Conservation (phyloP, 805 yeast genomes). For the Candida ficus region DNA sequence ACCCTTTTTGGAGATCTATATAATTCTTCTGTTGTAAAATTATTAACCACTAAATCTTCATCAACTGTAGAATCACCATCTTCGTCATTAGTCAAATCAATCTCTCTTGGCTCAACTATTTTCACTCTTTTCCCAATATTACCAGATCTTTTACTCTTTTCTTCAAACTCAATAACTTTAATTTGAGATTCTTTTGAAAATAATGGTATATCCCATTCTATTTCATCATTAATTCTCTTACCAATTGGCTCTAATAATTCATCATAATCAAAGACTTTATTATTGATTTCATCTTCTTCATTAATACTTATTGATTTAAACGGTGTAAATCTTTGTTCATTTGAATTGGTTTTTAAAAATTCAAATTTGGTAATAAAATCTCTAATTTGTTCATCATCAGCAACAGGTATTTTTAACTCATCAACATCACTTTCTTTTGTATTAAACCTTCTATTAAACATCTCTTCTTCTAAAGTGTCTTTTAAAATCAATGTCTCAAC, state of each 20-base stretch:
- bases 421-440: slow-evolving; percentile 8
- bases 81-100: neutral
- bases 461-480: slow-evolving; percentile 65
- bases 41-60: neutral
- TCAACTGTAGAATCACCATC: slow-evolving; percentile 6
- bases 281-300: slow-evolving; percentile 8
- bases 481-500: slow-evolving; percentile 65
- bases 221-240: neutral
- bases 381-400: slow-evolving; percentile 57
- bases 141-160: neutral
- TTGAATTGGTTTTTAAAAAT: slow-evolving; percentile 33
- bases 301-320: slow-evolving; percentile 7
- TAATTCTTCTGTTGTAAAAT: neutral
- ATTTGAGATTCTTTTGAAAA: slow-evolving; percentile 19
- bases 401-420: slow-evolving; percentile 34
- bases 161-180: slow-evolving; percentile 8
- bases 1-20: neutral
- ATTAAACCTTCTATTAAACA: slow-evolving; percentile 40
- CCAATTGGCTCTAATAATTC: slow-evolving; percentile 27
- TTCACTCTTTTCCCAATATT: neutral
- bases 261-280: slow-evolving; percentile 13
- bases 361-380: slow-evolving; percentile 46
- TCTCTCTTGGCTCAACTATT: neutral
- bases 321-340: slow-evolving; percentile 6
- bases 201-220: slow-evolving; percentile 34